Conservation (phyloP, 495 filamentous ascomycete genomes). For the Tirmania nivea region DNA sequence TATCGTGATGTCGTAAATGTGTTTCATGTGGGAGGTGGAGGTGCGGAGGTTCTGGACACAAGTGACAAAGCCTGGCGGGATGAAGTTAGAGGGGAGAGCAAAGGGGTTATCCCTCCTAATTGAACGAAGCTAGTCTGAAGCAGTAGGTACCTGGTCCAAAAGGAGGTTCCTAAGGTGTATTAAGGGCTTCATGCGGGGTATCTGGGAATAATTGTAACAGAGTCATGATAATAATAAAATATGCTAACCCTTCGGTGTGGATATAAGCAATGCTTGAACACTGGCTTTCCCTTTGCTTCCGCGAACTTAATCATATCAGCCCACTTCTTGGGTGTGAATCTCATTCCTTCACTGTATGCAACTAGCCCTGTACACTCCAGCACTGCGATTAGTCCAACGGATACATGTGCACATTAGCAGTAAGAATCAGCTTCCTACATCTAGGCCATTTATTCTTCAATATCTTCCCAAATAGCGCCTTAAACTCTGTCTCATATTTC, state of each 20-base stretch:
- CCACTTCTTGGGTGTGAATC: slow-evolving; percentile 32
- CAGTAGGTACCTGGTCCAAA: no score
- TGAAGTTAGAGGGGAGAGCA: not conserved
- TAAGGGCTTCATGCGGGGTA: no score
- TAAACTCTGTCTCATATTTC: slow-evolving; percentile 30
- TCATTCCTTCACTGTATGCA: slow-evolving; percentile 36
- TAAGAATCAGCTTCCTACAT: slow-evolving; percentile 22
- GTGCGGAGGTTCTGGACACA: slow-evolving; percentile 31
- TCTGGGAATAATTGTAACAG: no score
- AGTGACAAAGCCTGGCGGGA: slow-evolving; percentile 25
- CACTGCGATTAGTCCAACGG: not conserved
- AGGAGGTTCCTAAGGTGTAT: no score
- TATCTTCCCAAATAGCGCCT: slow-evolving; percentile 30
- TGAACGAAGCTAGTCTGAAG: no score
- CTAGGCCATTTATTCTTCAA: slow-evolving; percentile 28
- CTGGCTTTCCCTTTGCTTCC: slow-evolving; percentile 23
- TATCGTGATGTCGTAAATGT: slow-evolving; percentile 36
- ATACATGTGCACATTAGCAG: not conserved
- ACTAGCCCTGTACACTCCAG: slow-evolving; percentile 28
- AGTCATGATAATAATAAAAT: no score
- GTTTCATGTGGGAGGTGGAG: slow-evolving; percentile 28
- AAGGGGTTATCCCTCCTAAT: no score
- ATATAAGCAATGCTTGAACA: slow-evolving; percentile 33
- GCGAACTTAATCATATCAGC: slow-evolving; percentile 29
- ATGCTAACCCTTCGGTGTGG: slow-evolving; percentile 27